A percentile compares a stretch with the other conserved stretches of the same genome.
Conservation (phyloP, 1,284 basidiomycete genomes). For the Cryptococcus neoformans region DNA sequence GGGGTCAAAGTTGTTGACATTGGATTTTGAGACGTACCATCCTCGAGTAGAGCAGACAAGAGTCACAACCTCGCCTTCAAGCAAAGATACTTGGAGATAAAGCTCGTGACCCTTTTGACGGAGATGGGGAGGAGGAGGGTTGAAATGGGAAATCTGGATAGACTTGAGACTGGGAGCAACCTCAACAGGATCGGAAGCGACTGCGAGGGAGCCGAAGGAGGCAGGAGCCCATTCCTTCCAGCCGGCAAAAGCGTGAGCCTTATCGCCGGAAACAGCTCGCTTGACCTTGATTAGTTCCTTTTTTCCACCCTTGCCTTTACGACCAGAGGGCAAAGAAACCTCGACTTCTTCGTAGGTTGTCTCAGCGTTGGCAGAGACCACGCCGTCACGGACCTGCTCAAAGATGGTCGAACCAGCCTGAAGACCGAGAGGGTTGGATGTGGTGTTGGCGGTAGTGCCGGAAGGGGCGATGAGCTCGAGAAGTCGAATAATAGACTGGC, state of each 20-base stretch:
- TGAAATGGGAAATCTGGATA: slow-evolving; percentile 58
- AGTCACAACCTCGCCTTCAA: slow-evolving; percentile 57
- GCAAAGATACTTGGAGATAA: slow-evolving; percentile 55
- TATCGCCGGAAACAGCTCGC: slow-evolving; percentile 33
- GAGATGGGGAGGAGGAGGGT: slow-evolving; percentile 56
- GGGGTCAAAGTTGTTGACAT: slow-evolving; percentile 51
- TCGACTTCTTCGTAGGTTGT: slow-evolving; percentile 32
- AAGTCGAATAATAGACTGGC: slow-evolving; percentile 52
- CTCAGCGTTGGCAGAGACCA: slow-evolving; percentile 19
- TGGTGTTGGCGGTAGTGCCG: slow-evolving; percentile 47
- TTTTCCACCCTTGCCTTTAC: slow-evolving; percentile 36
- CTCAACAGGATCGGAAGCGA: slow-evolving; percentile 42
- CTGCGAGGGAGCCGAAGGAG: slow-evolving; percentile 40
- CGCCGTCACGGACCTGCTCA: slow-evolving; percentile 52
- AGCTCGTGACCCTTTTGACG: slow-evolving; percentile 56
- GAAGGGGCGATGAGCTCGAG: slow-evolving; percentile 52
- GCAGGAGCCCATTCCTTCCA: slow-evolving; percentile 38
- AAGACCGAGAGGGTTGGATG: slow-evolving; percentile 48
- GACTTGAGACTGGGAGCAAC: slow-evolving; percentile 48
- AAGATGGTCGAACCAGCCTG: slow-evolving; percentile 53
- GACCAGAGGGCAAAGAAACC: slow-evolving; percentile 26
- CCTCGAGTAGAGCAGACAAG: slow-evolving; percentile 55
- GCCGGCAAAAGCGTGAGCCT: slow-evolving; percentile 48
- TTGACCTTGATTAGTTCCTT: slow-evolving; percentile 40
- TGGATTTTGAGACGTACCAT: slow-evolving; percentile 56